Base-by-base conservation (phyloP, 495 filamentous ascomycete species). In the Sordaria brevicollis region DNA sequence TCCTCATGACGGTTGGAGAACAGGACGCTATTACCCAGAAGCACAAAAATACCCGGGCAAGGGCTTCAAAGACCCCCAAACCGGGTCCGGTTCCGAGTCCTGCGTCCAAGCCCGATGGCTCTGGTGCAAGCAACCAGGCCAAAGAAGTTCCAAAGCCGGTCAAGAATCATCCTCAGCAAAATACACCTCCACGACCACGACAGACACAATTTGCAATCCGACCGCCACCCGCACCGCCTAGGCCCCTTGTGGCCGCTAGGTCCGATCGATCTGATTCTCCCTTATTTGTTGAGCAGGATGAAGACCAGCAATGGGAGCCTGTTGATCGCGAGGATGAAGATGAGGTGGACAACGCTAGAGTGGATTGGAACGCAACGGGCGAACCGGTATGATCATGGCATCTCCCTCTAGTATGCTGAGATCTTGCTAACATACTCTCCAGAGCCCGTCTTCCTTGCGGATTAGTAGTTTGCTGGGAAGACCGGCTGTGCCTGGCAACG, bases 1-100 rank as follows among this genome's bases (percentile, higher is more conserved):
- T 94, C 17, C 79, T 99, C 57, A 97, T 97, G 94, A 99, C 95
- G 10, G 88, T 91, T 35, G 93, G 93, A n/a, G 92, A 96, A 69
- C 86, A 86, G 71, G 81, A 82, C 36, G 79, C 78, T 67, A 72
- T 77, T 9, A 73, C 73, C 17, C 80, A 78, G 36, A 84, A 80
- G 74, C 75, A 77, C 65, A 83, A 84, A 70, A 82, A 76, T 68
- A 68, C 75, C 5, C 76, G 75, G 17, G 67, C 71, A 13, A 83
- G 77, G 37, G 71, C 70, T 6, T 68, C 75, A 19, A 77, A 74
- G 34, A 41, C 76, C 29, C 71, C 73, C 34, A 68, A 69, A 13
- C 75, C 74, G 21, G 74, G 76, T 19, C 74, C 84, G 10, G 82
- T 83, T 43, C 74, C 81, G 21, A 31, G 49, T 62, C 49, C 49